Evolutionary conservation across 331 rosid genomes (phyloP).

Genomic region (Ulmus americana): DNA sequence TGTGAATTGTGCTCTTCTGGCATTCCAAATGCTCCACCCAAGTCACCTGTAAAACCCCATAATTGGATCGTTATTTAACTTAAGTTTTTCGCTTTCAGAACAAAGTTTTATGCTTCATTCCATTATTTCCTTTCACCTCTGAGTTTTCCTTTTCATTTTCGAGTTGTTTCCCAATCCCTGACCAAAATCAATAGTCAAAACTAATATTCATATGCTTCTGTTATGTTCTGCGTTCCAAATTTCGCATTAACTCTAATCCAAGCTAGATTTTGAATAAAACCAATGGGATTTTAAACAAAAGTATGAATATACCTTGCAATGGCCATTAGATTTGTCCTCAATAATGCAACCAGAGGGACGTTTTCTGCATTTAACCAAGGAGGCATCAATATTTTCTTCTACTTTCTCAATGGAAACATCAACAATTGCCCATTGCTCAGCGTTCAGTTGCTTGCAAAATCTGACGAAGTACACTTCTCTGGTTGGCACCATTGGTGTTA

Average conservation of each 20-base stretch:
- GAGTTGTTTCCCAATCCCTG: constrained; percentile 29
- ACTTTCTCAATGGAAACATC: constrained; percentile 88
- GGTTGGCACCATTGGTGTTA: constrained; percentile 82
- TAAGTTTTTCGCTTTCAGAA: background rate
- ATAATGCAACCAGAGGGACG: constrained; percentile 97
- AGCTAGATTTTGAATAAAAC: background rate
- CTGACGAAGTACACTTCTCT: constrained; percentile 92
- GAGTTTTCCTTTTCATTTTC: constrained; percentile 19
- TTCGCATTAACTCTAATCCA: background rate
- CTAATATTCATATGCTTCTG: background rate
- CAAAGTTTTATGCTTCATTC: constrained; percentile 8
- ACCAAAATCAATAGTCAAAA: constrained; percentile 21
- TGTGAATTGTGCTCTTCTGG: constrained; percentile 62
- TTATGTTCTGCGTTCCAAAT: too few species aligned
- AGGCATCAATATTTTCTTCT: constrained; percentile 77
- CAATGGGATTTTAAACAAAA: background rate
- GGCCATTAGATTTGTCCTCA: constrained; percentile 85
- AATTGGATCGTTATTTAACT: constrained; percentile 6
- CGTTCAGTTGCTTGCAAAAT: constrained; percentile 65
- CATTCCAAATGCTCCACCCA: constrained; percentile 97
- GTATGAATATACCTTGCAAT: constrained; percentile 64
- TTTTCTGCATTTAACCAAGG: constrained; percentile 79
- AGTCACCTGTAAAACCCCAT: constrained; percentile 41
- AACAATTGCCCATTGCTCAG: constrained; percentile 83
- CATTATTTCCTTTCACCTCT: constrained; percentile 17